Evolutionary conservation across 768 basidiomycete genomes (phyloP).

Genomic region (Boletus pseudo-olivaceus): DNA sequence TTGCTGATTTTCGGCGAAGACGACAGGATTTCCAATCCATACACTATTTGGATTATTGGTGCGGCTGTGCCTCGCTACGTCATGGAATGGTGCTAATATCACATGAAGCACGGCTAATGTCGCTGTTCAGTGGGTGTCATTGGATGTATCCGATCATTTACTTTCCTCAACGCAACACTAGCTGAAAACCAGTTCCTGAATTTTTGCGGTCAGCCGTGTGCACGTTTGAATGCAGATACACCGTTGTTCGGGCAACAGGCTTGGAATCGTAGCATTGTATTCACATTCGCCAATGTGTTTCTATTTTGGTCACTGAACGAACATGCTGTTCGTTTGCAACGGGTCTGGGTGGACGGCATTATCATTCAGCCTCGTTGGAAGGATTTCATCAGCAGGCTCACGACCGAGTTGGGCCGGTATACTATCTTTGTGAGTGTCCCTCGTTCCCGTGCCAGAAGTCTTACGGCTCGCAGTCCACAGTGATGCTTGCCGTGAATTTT

Average conservation of each 20-base stretch:
- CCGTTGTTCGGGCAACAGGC: not conserved
- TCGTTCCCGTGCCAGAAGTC: not conserved
- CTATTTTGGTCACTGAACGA: slow-evolving; percentile 7
- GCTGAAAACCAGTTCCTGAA: slow-evolving; percentile 14
- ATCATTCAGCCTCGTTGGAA: not conserved
- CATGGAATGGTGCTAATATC: not conserved
- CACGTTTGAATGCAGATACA: slow-evolving; percentile 6
- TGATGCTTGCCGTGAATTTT: not conserved
- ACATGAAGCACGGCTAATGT: slow-evolving; percentile 10
- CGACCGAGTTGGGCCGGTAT: not conserved
- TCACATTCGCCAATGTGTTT: not conserved
- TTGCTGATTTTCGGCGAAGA: not conserved
- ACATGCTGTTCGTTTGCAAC: slow-evolving; percentile 4
- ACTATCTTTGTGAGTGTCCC: not conserved
- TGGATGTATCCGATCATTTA: not conserved
- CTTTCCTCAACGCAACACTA: not conserved
- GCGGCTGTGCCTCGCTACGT: not conserved
- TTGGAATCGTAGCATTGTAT: slow-evolving; percentile 2
- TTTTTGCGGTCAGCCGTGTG: slow-evolving; percentile 10
- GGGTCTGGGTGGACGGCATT: not conserved
- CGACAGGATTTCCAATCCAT: not conserved
- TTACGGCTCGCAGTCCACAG: not conserved
- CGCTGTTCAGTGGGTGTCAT: not conserved
- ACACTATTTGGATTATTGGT: slow-evolving; percentile 4
- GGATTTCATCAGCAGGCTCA: not conserved